A percentile compares a stretch with the other conserved stretches of the same genome.
These are phyloP conservation scores for Cyclotella baltica DNA, from an alignment of 108 stramenopile genomes.

Conservation along the genomic window DNA sequence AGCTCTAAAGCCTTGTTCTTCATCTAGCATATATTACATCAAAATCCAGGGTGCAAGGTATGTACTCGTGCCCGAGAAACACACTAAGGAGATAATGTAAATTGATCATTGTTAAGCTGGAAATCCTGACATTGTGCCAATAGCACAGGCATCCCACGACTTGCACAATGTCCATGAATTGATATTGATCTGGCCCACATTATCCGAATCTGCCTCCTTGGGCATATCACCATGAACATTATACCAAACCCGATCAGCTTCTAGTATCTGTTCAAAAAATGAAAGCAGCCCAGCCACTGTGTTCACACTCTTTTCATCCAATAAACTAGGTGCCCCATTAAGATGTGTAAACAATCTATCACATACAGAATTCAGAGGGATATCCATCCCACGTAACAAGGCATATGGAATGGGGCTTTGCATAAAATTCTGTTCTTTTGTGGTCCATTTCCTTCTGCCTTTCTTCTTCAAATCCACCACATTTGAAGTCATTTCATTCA, in stretches of 20 bases:
- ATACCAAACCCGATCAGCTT: background rate
- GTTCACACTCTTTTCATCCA: background rate
- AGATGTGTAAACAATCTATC: slow-evolving; percentile 54
- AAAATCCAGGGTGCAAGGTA: too few relatives aligned
- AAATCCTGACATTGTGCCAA: slow-evolving; percentile 59
- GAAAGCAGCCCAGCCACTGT: background rate
- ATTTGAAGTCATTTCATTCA: slow-evolving; percentile 1
- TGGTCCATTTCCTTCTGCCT: slow-evolving; percentile 40
- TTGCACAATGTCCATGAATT: slow-evolving; percentile 59
- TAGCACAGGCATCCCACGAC: slow-evolving; percentile 77
- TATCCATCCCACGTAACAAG: slow-evolving; percentile 37
- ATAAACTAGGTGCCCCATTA: background rate
- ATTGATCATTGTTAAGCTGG: slow-evolving; percentile 19
- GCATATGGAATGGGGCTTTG: slow-evolving; percentile 30
- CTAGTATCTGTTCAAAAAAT: background rate
- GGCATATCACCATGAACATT: background rate
- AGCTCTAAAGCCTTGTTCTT: too few relatives aligned
- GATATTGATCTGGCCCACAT: background rate
- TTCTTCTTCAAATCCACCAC: slow-evolving; percentile 51
- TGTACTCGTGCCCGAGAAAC: too few relatives aligned
- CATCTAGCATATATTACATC: too few relatives aligned
- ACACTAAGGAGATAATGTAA: too few relatives aligned
- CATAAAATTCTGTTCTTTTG: slow-evolving; percentile 26
- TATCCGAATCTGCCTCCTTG: background rate
- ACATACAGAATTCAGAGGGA: slow-evolving; percentile 73